These are phyloP conservation scores for Globisporangium abappressorium DNA, from an alignment of 352 stramenopile species.

Conservation along the genomic window DNA sequence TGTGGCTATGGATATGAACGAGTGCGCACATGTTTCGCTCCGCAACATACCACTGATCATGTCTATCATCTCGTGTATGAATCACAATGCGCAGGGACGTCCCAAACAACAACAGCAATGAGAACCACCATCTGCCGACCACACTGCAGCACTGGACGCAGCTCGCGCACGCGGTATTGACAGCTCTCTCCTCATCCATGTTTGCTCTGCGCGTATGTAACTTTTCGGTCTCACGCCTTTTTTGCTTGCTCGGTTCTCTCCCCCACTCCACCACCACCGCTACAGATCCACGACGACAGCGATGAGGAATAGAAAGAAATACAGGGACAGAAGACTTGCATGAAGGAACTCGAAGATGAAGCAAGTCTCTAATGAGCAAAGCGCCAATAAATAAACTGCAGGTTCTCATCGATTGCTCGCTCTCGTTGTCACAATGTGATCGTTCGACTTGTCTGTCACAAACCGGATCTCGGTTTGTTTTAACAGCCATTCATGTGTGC, in stretches of 20 bases:
- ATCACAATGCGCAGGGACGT: slow-evolving; percentile 40
- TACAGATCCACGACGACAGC: slow-evolving; percentile 10
- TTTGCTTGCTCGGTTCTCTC: not conserved
- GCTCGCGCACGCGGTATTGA: slow-evolving; percentile 49
- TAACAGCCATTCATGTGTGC: slow-evolving; percentile 1
- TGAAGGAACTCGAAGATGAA: not conserved
- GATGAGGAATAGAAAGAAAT: not conserved
- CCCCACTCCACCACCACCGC: too few relatives aligned
- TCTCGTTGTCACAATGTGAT: not conserved
- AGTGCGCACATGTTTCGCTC: not conserved
- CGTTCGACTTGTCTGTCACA: not conserved
- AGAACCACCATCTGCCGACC: slow-evolving; percentile 43
- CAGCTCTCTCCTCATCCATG: not conserved
- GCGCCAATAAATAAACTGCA: not conserved
- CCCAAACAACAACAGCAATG: slow-evolving; percentile 46
- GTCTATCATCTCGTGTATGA: not conserved
- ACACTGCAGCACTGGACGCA: slow-evolving; percentile 56
- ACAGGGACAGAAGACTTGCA: not conserved
- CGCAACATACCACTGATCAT: not conserved
- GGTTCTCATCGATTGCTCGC: not conserved
- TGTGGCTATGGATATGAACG: not conserved
- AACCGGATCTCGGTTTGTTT: not conserved
- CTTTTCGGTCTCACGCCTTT: not conserved
- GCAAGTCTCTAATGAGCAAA: not conserved
- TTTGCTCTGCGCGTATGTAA: slow-evolving; percentile 8